Evolutionary conservation across 805 yeast genomes (phyloP).

Genomic region (Lachancea kluyveri): DNA sequence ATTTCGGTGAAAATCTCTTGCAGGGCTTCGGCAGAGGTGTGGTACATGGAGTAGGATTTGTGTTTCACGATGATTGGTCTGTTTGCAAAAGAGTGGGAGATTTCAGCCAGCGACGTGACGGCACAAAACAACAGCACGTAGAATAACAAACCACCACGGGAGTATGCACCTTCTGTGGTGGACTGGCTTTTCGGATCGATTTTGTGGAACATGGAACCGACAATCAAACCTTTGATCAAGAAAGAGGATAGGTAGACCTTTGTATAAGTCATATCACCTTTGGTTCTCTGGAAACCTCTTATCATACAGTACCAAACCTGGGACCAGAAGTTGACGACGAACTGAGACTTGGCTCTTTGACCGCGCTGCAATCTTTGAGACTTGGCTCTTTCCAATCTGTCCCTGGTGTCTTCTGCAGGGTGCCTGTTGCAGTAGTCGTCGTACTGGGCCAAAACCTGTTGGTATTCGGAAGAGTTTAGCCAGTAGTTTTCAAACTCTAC

Average conservation of each 20-base stretch:
- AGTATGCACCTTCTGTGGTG: constrained; percentile 49
- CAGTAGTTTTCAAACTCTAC: constrained; percentile 55
- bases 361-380: constrained; percentile 38
- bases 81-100: constrained; percentile 50
- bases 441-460: constrained; percentile 32
- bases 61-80: constrained; percentile 63
- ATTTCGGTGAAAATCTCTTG: constrained; percentile 51
- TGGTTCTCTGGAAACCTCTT: constrained; percentile 49
- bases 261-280: constrained; percentile 53
- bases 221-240: constrained; percentile 48
- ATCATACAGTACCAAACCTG: constrained; percentile 46
- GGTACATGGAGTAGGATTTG: constrained; percentile 54
- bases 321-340: constrained; percentile 39
- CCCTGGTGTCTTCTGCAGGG: constrained; percentile 35
- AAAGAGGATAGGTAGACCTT: constrained; percentile 47
- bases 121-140: constrained; percentile 56
- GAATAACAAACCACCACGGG: constrained; percentile 59
- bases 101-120: constrained; percentile 56
- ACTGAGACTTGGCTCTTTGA: constrained; percentile 35
- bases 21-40: constrained; percentile 59
- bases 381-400: constrained; percentile 36
- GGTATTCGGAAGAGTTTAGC: constrained; percentile 50
- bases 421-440: constrained; percentile 38
- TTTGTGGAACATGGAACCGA: constrained; percentile 55
- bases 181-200: constrained; percentile 33